Base-by-base conservation (phyloP, 768 basidiomycete species). In the Russula vinacea region DNA sequence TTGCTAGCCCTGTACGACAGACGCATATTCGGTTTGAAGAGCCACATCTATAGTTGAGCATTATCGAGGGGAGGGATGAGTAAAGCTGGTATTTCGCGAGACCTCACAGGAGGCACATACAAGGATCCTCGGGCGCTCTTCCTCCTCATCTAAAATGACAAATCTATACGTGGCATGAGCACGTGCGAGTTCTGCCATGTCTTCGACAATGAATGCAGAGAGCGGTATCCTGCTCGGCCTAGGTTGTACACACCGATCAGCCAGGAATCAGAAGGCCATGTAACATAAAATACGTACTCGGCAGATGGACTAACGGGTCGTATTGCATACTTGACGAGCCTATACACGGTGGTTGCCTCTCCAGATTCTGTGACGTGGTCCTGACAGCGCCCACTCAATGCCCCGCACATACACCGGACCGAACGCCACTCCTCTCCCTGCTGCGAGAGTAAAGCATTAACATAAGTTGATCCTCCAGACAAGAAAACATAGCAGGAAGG, bases 81-180 rank as follows among this genome's bases (percentile, higher is more conserved):
- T 33, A 11, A 32, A 19, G 26, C 44, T 3, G 4, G 42, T 24
- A 19, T 6, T 6, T 37, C 8, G 8, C 10, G 2, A 17, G 19
- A 60, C 22, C 40, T n/a, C 14, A n/a, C 14, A 19, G 9, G 49
- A 56, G 35, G 19, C 16, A 78, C 89, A 63, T 59, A 97, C 94
- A 66, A 97, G 77, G 16, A 98, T 80, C 58, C 88, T 80, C 5
- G 90, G 85, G 32, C 80, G 82, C 65, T 92, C 91, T 33, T 88
- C 84, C 70, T 96, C 93, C 68, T 95, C 94, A 64, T 97, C 95
- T 17, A 84, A 78, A 37, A 98, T 76, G 39, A 94, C 81, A 71
- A 98, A 98, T 11, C 94, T 89, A 75, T 98, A 94, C 0, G 90
- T 89, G 1, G 94, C 94, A 72, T 98, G 95, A 1, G 95, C 93